phyloP scores from a whole-genome alignment of 2,329 filamentous ascomycete genomes.

The Phialocephala sp. region DNA sequence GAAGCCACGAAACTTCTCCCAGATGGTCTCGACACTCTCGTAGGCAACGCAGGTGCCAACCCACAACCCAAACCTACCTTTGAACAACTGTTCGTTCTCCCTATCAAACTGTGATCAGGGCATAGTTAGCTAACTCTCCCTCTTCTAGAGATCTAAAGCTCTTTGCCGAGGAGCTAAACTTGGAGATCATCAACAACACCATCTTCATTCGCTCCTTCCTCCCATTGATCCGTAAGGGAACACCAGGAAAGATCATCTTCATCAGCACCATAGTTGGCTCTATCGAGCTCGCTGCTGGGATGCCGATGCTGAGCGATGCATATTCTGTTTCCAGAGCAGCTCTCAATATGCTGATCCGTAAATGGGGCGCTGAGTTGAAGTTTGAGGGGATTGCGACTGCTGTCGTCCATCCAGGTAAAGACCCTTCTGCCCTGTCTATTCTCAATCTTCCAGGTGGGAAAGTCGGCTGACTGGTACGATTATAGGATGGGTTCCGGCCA shows the following conservation, averaged over 20 bases:
- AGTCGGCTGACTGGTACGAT: neutral
- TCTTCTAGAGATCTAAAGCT: constrained; percentile 17
- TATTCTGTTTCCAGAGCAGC: constrained; percentile 31
- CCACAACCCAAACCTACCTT: constrained; percentile 22
- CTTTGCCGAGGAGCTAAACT: constrained; percentile 19
- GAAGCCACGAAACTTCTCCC: constrained; percentile 28
- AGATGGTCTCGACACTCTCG: constrained; percentile 34
- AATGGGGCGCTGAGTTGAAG: constrained; percentile 36
- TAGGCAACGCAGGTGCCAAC: constrained; percentile 35
- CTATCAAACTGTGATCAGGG: neutral
- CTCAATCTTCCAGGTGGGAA: neutral
- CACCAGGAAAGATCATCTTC: constrained; percentile 25
- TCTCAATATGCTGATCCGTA: constrained; percentile 35
- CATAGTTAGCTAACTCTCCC: neutral
- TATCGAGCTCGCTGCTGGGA: constrained; percentile 22
- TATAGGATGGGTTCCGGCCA: constrained; percentile 26
- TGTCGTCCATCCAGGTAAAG: constrained; percentile 35
- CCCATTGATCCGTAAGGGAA: constrained; percentile 28
- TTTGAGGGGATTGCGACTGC: constrained; percentile 32
- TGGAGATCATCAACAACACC: constrained; percentile 18
- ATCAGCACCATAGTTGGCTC: constrained; percentile 35
- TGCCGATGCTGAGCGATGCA: constrained; percentile 29
- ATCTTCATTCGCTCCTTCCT: constrained; percentile 31
- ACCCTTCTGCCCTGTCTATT: neutral
- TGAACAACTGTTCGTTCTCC: constrained; percentile 32